phyloP scores from a whole-genome alignment of 192 early-diverging fungal genomes.

The Gigaspora rosea region DNA sequence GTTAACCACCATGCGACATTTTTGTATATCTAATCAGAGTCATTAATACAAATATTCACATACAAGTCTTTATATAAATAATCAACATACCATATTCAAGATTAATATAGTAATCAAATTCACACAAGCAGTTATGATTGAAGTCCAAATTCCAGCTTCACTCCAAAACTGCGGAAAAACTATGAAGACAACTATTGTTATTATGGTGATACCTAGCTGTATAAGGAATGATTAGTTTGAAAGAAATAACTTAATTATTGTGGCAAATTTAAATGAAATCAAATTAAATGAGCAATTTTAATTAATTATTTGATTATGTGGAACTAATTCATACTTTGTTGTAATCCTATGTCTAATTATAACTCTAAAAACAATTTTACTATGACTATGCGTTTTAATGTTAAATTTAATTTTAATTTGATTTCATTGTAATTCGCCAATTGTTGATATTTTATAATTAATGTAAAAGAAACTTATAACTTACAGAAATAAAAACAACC shows the following conservation, averaged over 20 bases:
- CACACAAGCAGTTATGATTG: conserved; percentile 43
- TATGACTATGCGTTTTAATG: neutral
- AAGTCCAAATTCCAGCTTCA: conserved; percentile 34
- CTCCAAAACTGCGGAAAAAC: conserved; percentile 28
- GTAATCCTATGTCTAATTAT: too few relatives aligned
- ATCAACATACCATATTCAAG: conserved; percentile 50
- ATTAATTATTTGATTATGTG: too few relatives aligned
- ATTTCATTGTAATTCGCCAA: neutral
- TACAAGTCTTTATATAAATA: neutral
- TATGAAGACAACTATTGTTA: conserved; percentile 45
- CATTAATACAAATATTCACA: neutral
- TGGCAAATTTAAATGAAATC: too few relatives aligned
- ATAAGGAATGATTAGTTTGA: conserved; percentile 13
- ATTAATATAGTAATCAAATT: conserved; percentile 57
- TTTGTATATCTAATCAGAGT: conserved; percentile 4
- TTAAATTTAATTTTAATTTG: neutral
- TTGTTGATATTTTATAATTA: neutral
- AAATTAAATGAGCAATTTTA: too few relatives aligned
- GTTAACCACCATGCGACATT: conserved; percentile 41
- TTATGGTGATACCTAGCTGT: conserved; percentile 46
- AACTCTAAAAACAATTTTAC: neutral
- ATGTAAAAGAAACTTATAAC: neutral
- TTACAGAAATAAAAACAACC: conserved; percentile 49
- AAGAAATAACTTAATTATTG: too few relatives aligned
- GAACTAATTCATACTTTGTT: too few relatives aligned